These are phyloP conservation scores for Rossbeevera mucosa DNA, from an alignment of 768 basidiomycete genomes.

Conservation along the genomic window DNA sequence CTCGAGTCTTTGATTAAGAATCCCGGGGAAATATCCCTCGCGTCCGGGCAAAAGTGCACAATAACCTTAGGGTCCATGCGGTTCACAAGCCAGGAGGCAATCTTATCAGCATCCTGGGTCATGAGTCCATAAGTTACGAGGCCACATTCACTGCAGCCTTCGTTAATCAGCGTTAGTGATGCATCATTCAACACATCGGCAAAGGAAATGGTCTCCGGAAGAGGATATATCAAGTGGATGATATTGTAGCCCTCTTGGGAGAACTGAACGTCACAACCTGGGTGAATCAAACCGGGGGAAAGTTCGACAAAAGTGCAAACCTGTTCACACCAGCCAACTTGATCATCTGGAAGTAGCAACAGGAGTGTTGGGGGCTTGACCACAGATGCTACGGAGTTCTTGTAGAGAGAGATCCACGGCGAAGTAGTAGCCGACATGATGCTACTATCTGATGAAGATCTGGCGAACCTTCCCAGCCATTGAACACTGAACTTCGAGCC, in stretches of 20 bases:
- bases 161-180: slow-evolving; percentile 8
- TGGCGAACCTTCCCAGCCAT: background rate
- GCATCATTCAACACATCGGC: slow-evolving; percentile 16
- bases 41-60: slow-evolving; percentile 34
- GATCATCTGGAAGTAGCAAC: slow-evolving; percentile 27
- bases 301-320: slow-evolving; percentile 11
- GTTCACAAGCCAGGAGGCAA: slow-evolving; percentile 6
- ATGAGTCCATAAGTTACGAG: slow-evolving; percentile 31
- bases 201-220: slow-evolving; percentile 11
- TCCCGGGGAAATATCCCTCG: slow-evolving; percentile 20
- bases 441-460: background rate
- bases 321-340: slow-evolving; percentile 36
- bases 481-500: too few species aligned
- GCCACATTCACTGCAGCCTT: slow-evolving; percentile 20
- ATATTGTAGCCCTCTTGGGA: slow-evolving; percentile 40
- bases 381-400: slow-evolving; percentile 31
- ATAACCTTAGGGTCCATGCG: slow-evolving; percentile 22
- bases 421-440: slow-evolving; percentile 4
- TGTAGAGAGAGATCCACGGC: slow-evolving; percentile 15
- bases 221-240: slow-evolving; percentile 28
- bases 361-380: slow-evolving; percentile 28
- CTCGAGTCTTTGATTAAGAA: slow-evolving; percentile 25
- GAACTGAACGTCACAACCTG: slow-evolving; percentile 19
- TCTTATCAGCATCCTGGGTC: slow-evolving; percentile 19
- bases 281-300: background rate